phyloP scores from a whole-genome alignment of 2,329 filamentous ascomycete genomes.

The Endoconidiophora polonica region DNA sequence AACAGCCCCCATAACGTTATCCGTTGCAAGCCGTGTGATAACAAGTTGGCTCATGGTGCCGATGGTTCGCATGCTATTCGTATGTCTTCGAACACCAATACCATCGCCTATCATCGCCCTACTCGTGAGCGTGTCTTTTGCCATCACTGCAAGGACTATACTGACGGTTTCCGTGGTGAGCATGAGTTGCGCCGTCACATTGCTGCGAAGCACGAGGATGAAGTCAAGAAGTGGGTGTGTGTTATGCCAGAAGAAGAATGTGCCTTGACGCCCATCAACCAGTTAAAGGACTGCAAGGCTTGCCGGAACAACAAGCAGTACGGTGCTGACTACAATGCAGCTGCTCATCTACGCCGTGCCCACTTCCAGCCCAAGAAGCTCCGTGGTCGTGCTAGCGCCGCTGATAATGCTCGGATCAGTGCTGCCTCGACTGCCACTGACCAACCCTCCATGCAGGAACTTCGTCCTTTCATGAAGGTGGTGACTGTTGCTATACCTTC shows the following conservation, averaged over 20 bases:
- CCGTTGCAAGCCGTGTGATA: conserved; percentile 27
- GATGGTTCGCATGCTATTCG: not conserved
- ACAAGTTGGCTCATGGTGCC: not conserved
- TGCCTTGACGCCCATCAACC: conserved; percentile 17
- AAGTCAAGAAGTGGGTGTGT: conserved; percentile 41
- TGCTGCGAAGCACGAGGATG: conserved; percentile 43
- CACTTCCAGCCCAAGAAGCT: conserved; percentile 59
- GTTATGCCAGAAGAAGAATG: conserved; percentile 29
- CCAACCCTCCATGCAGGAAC: conserved; percentile 9
- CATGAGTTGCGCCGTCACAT: conserved; percentile 62
- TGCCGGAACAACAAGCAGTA: conserved; percentile 67
- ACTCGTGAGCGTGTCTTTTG: conserved; percentile 38
- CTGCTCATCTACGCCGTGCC: conserved; percentile 70
- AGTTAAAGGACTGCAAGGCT: conserved; percentile 68
- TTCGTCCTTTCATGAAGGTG: conserved; percentile 8
- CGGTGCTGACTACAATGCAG: conserved; percentile 86
- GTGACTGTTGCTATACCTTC: not conserved
- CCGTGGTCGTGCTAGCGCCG: conserved; percentile 21
- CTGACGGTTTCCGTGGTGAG: conserved; percentile 68
- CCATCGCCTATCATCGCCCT: not conserved
- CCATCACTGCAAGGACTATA: conserved; percentile 50
- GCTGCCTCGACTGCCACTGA: not conserved
- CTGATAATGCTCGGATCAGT: conserved; percentile 1
- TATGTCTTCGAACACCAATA: not conserved
- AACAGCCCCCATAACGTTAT: conserved; percentile 25